Evolutionary conservation across 2,329 filamentous ascomycete genomes (phyloP).

Genomic region (Pestalotiopsis sp.): DNA sequence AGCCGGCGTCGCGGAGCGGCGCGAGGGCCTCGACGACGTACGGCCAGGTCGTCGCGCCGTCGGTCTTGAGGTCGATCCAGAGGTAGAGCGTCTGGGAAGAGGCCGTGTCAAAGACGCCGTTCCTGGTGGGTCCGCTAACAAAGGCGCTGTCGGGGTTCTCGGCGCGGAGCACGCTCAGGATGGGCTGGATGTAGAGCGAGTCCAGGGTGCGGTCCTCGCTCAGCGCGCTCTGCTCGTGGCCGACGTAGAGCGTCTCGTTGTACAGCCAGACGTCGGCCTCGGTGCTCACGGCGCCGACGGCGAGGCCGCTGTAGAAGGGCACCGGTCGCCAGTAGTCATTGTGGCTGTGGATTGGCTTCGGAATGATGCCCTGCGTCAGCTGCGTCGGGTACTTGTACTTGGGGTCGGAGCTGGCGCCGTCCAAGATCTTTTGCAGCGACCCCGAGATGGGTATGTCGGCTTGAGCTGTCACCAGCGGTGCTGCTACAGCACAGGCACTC

Average conservation of each 20-base stretch:
- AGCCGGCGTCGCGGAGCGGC: conserved; percentile 55
- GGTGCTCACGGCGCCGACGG: conserved; percentile 57
- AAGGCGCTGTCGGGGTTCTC: conserved; percentile 49
- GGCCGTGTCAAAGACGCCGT: conserved; percentile 54
- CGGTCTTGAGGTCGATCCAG: conserved; percentile 67
- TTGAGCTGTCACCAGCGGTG: conserved; percentile 4
- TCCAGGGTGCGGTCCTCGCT: conserved; percentile 54
- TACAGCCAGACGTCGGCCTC: conserved; percentile 69
- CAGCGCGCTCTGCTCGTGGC: conserved; percentile 56
- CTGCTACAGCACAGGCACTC: conserved; percentile 5
- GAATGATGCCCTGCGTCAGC: conserved; percentile 15
- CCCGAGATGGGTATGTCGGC: conserved; percentile 17
- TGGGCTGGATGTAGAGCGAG: conserved; percentile 61
- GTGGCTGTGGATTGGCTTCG: conserved; percentile 57
- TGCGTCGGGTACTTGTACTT: conserved; percentile 12
- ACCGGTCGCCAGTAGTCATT: conserved; percentile 66
- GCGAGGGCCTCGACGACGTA: conserved; percentile 52
- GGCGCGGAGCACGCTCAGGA: conserved; percentile 55
- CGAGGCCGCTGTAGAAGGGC: conserved; percentile 60
- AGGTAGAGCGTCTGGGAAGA: conserved; percentile 55
- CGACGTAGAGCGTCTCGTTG: conserved; percentile 55
- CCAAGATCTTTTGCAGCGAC: conserved; percentile 16
- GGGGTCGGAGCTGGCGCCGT: conserved; percentile 2
- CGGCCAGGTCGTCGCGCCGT: conserved; percentile 48
- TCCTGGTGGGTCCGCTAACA: conserved; percentile 31